Base-by-base conservation (phyloP, 148 eudicot genomes). In the Rhododendron griersonianum region DNA sequence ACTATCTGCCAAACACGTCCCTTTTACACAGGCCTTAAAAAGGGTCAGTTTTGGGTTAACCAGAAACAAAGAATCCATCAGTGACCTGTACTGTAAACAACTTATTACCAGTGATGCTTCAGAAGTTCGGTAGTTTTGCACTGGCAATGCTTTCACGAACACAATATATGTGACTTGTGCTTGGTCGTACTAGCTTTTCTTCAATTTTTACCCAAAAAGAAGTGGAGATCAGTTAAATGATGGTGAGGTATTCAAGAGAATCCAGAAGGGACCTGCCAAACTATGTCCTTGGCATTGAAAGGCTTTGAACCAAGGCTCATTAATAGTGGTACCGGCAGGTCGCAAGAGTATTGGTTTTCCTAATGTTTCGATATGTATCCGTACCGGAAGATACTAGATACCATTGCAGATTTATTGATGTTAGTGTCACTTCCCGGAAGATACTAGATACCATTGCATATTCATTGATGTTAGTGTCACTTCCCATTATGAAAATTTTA, bases 241-340 rank as follows among this genome's bases (percentile, higher is more conserved):
- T 57, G 15, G 11, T 18, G 71, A 55, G 8, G 21, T 50, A 41
- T 51, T 45, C 33, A n/a, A 45, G 67, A 53, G 45, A 81, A 81
- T 30, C 83, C 67, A 45, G 44, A 28, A 28, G 3, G 83, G 83
- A 82, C 65, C 87, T 85, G 77, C 78, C 78, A 47, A 79, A 85
- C 87, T 39, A 85, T 18, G 78, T 79, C 83, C 78, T 39, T 63
- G 25, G 23, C 21, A 25, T 19, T 39, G 15, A 18, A 41, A 41
- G 55, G 21, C 9, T n/a, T n/a, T 16, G 21, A 55, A 55, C 61
- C 21, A 14, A 18, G 61, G 61, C 61, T 55, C 57, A 1, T 18
- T 51, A 4, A 1, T 18, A 55, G 61, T 55, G 21, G 21, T 55
- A 18, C 61, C 16, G 15, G 16, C 55, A 13, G 16, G 15, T 51